phyloP scores from a whole-genome alignment of 176 grass and related monocot species.

The Musa itinerans region DNA sequence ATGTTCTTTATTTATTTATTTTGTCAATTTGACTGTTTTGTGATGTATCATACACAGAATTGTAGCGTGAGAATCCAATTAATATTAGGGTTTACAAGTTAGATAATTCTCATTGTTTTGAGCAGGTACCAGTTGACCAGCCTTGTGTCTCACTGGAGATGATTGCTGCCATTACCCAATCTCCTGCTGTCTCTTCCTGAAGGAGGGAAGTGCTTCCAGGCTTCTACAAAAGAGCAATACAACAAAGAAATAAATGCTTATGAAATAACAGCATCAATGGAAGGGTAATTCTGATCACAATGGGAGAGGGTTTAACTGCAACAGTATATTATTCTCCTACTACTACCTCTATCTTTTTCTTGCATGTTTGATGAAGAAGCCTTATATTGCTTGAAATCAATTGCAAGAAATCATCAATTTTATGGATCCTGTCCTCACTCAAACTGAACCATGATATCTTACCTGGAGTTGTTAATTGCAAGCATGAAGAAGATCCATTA shows the following conservation, averaged over 20 bases:
- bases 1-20: no score
- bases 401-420: no score
- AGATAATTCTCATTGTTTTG: not conserved
- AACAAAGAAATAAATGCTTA: no score
- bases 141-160: slow-evolving; percentile 79
- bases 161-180: slow-evolving; percentile 56
- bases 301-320: no score
- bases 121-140: slow-evolving; percentile 79
- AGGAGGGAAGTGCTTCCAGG: not conserved
- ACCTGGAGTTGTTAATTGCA: no score
- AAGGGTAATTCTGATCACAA: no score
- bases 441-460: no score
- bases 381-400: not conserved
- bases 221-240: not conserved
- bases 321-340: no score
- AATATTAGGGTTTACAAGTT: not conserved
- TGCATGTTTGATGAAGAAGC: not conserved
- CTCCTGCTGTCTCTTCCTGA: slow-evolving; percentile 28
- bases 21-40: not conserved
- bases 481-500: no score
- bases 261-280: no score
- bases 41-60: not conserved
- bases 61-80: not conserved
- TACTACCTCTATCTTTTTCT: no score
- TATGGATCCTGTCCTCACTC: no score